Base-by-base conservation (phyloP, 768 basidiomycete species). In the Amanita jacksonii region DNA sequence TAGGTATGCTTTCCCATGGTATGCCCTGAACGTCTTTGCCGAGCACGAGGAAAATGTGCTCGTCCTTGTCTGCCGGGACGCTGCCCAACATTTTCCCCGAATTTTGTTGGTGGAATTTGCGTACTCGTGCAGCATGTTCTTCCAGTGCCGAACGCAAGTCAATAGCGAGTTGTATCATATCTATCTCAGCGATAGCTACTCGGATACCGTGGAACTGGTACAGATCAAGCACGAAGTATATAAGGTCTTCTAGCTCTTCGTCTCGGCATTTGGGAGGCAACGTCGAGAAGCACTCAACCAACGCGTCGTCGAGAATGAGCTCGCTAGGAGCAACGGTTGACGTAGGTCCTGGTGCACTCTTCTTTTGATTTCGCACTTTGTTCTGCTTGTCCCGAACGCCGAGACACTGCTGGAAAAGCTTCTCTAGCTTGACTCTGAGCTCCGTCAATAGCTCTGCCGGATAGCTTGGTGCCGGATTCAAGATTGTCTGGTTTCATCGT, bases 1-100 rank as follows among this genome's bases (percentile, higher is more conserved):
- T 74, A 0, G 94, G 92, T 10, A 97, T 77, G 19, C 85, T 93
- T 62, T 98, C 96, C 94, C 94, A 98, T 2, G 96, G 93, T 44
- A 98, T 70, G 0, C 79, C 77, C 55, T 92, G 88, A 8, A 93
- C 65, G 47, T 86, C 81, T 62, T 87, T 88, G 62, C 97, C 96
- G 38, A 98, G 70, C 15, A 94, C 75, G 48, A 98, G 67, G 65
- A 97, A 94, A 27, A 81, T 61, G 56, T 98, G 94, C 32, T 78
- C 70, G 53, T 86, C 83, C 4, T 64, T 51, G 16, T 53, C 23
- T 27, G 41, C 46, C 38, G 51, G 15, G 10, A 15, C 1, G n/a
- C 24, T 33, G 16, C 16, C 28, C n/a, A 12, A 9, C 23, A 31
- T 7, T 22, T 32, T 31, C 18, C 53, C 58, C 5, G 47, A 49